These are phyloP conservation scores for Paraurostyla sp. DNA, from an alignment of 73 alveolate genomes.

Conservation along the genomic window DNA sequence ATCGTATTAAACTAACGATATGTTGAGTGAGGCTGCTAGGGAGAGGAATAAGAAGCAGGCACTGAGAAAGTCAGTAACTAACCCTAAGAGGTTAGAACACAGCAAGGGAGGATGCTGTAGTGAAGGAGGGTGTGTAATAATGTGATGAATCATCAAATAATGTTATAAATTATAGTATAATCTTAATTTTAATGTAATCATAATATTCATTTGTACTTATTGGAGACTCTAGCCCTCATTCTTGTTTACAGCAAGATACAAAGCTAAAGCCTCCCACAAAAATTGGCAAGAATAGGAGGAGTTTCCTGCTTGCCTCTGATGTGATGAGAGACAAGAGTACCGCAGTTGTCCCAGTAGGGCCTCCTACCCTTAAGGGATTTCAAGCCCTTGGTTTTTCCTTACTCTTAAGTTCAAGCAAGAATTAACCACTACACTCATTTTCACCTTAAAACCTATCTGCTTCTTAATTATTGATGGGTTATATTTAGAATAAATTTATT, in stretches of 20 bases:
- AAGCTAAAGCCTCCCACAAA: slow-evolving; percentile 16
- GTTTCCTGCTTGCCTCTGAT: slow-evolving; percentile 25
- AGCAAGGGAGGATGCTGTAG: slow-evolving; percentile 15
- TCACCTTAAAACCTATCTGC: not conserved
- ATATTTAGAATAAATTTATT: not conserved
- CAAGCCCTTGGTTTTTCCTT: slow-evolving; percentile 52
- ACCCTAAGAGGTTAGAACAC: no score
- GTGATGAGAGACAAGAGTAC: slow-evolving; percentile 40
- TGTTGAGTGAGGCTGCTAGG: no score
- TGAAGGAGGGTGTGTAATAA: not conserved
- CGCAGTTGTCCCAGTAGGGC: slow-evolving; percentile 37
- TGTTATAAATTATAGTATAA: no score
- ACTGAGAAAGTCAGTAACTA: no score
- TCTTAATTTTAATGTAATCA: not conserved
- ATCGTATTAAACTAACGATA: no score
- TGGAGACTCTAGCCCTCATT: slow-evolving; percentile 21
- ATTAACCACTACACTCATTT: not conserved
- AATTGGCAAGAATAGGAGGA: slow-evolving; percentile 42
- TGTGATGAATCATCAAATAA: no score
- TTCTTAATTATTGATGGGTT: not conserved
- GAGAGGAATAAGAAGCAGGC: no score
- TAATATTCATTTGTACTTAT: not conserved
- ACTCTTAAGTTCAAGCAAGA: slow-evolving; percentile 52
- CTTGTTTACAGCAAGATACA: no score
- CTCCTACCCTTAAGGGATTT: slow-evolving; percentile 41